Evolutionary conservation across 177 flowering plant species (phyloP), one percentile per base, ranked within the genome.

Genomic region (Vitis hybrid): DNA sequence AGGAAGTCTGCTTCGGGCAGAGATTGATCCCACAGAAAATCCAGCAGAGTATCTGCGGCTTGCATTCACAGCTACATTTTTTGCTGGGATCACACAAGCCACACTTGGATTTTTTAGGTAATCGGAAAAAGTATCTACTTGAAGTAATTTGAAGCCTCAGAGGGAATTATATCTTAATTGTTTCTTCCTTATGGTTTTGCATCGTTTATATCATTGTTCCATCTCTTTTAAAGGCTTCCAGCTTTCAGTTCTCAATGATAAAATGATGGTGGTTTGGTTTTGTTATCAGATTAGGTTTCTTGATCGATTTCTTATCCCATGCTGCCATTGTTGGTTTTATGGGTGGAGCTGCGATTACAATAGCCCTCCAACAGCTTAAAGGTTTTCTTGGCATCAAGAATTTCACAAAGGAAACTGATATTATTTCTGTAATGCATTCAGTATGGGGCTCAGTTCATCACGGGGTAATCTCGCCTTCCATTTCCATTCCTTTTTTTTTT

Each of bases 261-360:
- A 46, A 9, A 5, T 64, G 11, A 49, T 50, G 41, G 1, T 41
- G 10, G 7, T 55, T 61, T 52, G 20, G 12, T 11, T 60, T 27
- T 61, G 2, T 21, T 67, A 67, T 66, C 79, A 95, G 99, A 78
- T 81, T 95, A 80, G 99, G 99, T 0, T 95, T 95, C 83, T 74
- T 95, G 78, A 90, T 95, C 27, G 99, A 94, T 73, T 94, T 94
- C 78, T 82, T 93, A 62, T 93, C 99, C 21, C 99, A 95, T 79
- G 98, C 99, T 75, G 97, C 99, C 12, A 75, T 95, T 62, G 99
- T 95, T 60, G 99, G 98, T 60, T 95, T 95, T 70, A 93, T 93
- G 99, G 98, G 82, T 48, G 99, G 99, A 64, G 98, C 98, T 68
- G 99, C 99, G 58, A 83, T 93, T 59, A 91, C 98, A 14, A 95